These are phyloP conservation scores for Pseudozyma sp. DNA, from an alignment of 1,284 basidiomycete genomes.

Conservation along the genomic window DNA sequence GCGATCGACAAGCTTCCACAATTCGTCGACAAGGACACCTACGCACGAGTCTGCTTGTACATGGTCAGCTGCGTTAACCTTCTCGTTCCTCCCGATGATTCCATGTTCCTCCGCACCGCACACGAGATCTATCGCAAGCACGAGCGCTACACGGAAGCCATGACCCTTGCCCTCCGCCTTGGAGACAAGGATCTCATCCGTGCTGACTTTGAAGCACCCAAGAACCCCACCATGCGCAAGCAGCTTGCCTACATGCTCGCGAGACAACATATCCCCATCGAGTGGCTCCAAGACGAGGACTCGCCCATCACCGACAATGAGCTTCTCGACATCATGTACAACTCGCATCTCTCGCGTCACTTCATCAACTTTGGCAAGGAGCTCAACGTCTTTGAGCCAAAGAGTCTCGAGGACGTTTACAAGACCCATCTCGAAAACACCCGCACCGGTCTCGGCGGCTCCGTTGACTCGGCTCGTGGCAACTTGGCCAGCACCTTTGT, in stretches of 20 bases:
- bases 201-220: slow-evolving; percentile 66
- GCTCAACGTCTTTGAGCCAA: slow-evolving; percentile 88
- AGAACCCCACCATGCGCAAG: slow-evolving; percentile 79
- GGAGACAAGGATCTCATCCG: slow-evolving; percentile 82
- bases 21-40: slow-evolving; percentile 79
- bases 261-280: slow-evolving; percentile 88
- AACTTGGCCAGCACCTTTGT: slow-evolving; percentile 98
- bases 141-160: slow-evolving; percentile 89
- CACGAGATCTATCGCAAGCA: slow-evolving; percentile 90
- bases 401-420: slow-evolving; percentile 95
- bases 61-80: slow-evolving; percentile 94
- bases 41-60: slow-evolving; percentile 92
- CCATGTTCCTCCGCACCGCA: slow-evolving; percentile 88
- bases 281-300: slow-evolving; percentile 82
- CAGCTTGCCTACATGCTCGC: slow-evolving; percentile 95
- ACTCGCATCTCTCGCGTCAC: slow-evolving; percentile 77
- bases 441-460: slow-evolving; percentile 66
- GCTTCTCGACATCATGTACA: slow-evolving; percentile 77
- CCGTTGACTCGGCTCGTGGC: slow-evolving; percentile 90
- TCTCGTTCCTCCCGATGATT: slow-evolving; percentile 92
- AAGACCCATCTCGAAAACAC: slow-evolving; percentile 91
- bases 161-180: slow-evolving; percentile 87
- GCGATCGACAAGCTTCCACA: slow-evolving; percentile 76
- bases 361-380: slow-evolving; percentile 96
- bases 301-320: slow-evolving; percentile 71